A percentile compares a stretch with the other conserved stretches of the same genome.
Evolutionary conservation across 208 protist species (phyloP).

Genomic region (Phytomonas sp.): DNA sequence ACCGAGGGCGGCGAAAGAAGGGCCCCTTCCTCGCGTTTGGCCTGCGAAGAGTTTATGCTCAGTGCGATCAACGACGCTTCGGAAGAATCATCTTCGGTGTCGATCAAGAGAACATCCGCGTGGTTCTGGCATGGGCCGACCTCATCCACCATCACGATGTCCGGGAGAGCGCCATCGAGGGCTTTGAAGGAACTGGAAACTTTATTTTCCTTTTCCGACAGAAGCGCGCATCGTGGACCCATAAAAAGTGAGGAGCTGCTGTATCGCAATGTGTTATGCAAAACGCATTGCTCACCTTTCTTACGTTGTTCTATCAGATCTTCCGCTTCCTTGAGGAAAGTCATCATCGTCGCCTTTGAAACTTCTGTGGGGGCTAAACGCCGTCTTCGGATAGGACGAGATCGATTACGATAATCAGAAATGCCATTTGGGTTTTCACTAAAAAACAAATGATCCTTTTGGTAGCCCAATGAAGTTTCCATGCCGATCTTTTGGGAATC

Average conservation of each 20-base stretch:
- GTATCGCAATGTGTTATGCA: slow-evolving; percentile 45
- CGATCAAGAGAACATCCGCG: neutral
- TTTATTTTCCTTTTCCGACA: neutral
- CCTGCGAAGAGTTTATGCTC: neutral
- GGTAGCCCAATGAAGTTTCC: neutral
- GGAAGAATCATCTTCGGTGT: neutral
- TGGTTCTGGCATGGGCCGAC: neutral
- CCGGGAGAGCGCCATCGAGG: neutral
- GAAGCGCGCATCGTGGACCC: slow-evolving; percentile 37
- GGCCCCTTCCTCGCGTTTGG: neutral
- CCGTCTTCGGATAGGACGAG: neutral
- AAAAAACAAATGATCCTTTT: neutral
- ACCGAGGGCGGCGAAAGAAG: neutral
- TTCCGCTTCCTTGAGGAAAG: slow-evolving; percentile 53
- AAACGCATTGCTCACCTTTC: slow-evolving; percentile 29
- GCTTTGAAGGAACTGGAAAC: neutral
- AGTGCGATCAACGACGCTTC: neutral
- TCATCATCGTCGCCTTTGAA: slow-evolving; percentile 24
- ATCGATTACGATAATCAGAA: neutral
- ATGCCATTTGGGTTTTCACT: neutral
- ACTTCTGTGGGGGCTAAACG: slow-evolving; percentile 36
- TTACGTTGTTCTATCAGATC: slow-evolving; percentile 28
- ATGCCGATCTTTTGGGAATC: neutral
- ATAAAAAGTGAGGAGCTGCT: slow-evolving; percentile 76
- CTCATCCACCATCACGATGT: neutral